Conservation (phyloP, 768 basidiomycete species). For the Astraeus odoratus region DNA sequence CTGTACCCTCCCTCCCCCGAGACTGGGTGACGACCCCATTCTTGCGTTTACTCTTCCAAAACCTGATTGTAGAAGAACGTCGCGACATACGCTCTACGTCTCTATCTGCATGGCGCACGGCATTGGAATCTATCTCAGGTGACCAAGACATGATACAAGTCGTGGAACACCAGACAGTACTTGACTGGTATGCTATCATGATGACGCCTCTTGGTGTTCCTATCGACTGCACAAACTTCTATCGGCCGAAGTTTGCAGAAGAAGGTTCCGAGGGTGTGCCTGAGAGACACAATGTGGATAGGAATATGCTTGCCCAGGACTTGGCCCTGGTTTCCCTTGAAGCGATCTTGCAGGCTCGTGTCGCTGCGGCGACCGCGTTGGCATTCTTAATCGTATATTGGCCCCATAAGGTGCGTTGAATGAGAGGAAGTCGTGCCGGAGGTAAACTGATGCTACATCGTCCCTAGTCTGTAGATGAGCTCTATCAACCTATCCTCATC, state of each 20-base stretch:
- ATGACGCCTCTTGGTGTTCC: slow-evolving; percentile 87
- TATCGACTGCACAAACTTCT: slow-evolving; percentile 65
- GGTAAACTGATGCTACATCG: no score
- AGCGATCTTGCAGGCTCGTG: slow-evolving; percentile 67
- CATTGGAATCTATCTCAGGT: slow-evolving; percentile 48
- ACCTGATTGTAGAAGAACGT: slow-evolving; percentile 88
- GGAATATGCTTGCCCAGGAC: slow-evolving; percentile 90
- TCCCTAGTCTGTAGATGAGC: slow-evolving; percentile 51
- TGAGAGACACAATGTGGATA: slow-evolving; percentile 91
- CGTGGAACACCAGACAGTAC: slow-evolving; percentile 50
- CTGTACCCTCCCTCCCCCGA: slow-evolving; percentile 60
- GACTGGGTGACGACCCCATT: slow-evolving; percentile 79
- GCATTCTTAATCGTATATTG: slow-evolving; percentile 64
- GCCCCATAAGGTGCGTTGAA: slow-evolving; percentile 59
- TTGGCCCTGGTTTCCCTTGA: slow-evolving; percentile 74
- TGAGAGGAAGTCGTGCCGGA: no score
- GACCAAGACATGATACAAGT: slow-evolving; percentile 41
- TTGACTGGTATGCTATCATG: slow-evolving; percentile 82
- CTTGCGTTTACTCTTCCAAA: slow-evolving; percentile 85
- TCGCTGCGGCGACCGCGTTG: slow-evolving; percentile 72
- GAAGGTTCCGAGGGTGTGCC: slow-evolving; percentile 37
- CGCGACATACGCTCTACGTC: slow-evolving; percentile 73
- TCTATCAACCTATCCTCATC: slow-evolving; percentile 66
- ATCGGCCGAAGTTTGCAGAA: slow-evolving; percentile 46
- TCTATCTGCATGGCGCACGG: slow-evolving; percentile 65